A percentile compares a stretch with the other conserved stretches of the same genome.
These are phyloP conservation scores for Botryotinia calthae DNA, from an alignment of 2,329 filamentous ascomycete genomes.

Conservation along the genomic window DNA sequence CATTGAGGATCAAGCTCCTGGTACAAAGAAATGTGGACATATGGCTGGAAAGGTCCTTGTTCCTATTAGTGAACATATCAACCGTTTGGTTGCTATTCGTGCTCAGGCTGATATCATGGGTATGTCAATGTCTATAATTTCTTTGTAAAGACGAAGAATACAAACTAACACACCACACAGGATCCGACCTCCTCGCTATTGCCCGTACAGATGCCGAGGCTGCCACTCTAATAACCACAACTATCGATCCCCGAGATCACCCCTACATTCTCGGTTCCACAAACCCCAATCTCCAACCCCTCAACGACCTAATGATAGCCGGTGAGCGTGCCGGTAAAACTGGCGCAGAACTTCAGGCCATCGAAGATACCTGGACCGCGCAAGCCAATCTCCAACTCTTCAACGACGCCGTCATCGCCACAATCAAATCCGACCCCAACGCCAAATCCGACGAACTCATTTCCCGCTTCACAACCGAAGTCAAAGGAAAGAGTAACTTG, in stretches of 20 bases:
- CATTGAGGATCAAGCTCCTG: constrained; percentile 97
- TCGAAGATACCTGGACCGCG: constrained; percentile 84
- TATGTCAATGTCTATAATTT: constrained; percentile 35
- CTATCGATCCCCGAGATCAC: constrained; percentile 94
- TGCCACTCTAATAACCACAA: constrained; percentile 93
- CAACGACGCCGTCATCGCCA: constrained; percentile 81
- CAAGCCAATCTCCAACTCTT: constrained; percentile 83
- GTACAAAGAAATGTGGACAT: constrained; percentile 99
- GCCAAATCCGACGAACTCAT: constrained; percentile 58
- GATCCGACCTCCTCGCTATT: constrained; percentile 81
- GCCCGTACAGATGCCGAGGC: constrained; percentile 97
- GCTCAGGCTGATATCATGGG: constrained; percentile 99
- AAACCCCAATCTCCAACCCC: constrained; percentile 77
- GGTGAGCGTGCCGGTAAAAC: constrained; percentile 80
- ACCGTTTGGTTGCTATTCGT: constrained; percentile 91
- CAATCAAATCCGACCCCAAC: constrained; percentile 66
- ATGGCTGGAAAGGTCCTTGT: constrained; percentile 99
- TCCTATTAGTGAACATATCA: constrained; percentile 96
- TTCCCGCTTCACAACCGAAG: constrained; percentile 61
- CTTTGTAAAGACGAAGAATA: neutral
- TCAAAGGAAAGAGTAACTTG: constrained; percentile 79
- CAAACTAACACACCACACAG: constrained; percentile 40
- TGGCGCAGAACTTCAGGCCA: constrained; percentile 77
- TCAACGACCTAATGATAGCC: constrained; percentile 86
- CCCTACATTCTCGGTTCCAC: constrained; percentile 88